phyloP scores from a whole-genome alignment of 306 rosid genomes.

The Astragalus membranaceus region DNA sequence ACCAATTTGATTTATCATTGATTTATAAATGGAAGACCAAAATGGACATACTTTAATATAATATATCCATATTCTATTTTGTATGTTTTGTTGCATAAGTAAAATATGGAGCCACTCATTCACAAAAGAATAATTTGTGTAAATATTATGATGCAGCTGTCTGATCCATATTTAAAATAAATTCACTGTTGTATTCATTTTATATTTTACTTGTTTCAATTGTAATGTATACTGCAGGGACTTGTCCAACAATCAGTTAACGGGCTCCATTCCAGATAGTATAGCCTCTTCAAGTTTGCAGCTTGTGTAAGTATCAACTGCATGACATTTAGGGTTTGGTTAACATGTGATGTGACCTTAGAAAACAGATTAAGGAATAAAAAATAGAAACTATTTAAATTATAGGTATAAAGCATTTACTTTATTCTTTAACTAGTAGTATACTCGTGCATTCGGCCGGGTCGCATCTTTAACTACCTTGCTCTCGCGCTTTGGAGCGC shows the following conservation, averaged over 20 bases:
- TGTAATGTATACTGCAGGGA: conserved; percentile 50
- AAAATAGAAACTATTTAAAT: background rate
- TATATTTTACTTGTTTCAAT: background rate
- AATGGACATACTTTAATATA: background rate
- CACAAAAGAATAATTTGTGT: background rate
- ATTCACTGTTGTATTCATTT: background rate
- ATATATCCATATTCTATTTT: background rate
- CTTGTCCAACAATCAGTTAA: conserved; percentile 70
- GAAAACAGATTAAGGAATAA: background rate
- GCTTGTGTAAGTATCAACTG: conserved; percentile 71
- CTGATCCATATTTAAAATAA: background rate
- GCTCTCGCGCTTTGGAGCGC: too few species aligned
- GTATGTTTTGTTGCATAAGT: background rate
- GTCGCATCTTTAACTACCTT: too few species aligned
- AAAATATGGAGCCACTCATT: background rate
- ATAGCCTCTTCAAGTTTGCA: conserved; percentile 64
- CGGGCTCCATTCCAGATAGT: conserved; percentile 78
- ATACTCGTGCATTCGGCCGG: too few species aligned
- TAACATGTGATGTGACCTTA: background rate
- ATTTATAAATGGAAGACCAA: background rate
- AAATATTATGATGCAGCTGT: background rate
- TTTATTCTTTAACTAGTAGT: background rate
- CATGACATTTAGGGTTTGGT: background rate
- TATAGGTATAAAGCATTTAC: background rate
- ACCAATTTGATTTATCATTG: background rate